These are phyloP conservation scores for Jaapia argillacea DNA, from an alignment of 768 basidiomycete species.

Conservation along the genomic window DNA sequence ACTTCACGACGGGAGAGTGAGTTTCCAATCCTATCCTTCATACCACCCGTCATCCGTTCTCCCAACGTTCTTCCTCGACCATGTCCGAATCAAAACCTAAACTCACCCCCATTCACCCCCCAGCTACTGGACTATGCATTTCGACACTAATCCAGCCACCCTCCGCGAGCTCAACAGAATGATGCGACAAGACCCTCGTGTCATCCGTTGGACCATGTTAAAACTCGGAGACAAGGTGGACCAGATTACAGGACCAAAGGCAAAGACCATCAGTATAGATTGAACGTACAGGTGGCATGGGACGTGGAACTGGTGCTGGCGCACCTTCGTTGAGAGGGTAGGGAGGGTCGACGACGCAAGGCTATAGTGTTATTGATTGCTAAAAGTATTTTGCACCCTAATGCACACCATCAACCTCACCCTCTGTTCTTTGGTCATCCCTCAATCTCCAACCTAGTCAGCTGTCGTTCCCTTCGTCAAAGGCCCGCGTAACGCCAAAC, in stretches of 20 bases:
- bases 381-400: too few relatives aligned
- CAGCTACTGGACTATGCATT: constrained; percentile 89
- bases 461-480: too few relatives aligned
- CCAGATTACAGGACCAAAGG: constrained; percentile 48
- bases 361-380: too few relatives aligned
- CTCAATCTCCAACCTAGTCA: too few relatives aligned
- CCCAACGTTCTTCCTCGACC: background rate
- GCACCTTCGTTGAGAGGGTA: background rate
- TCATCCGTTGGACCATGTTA: constrained; percentile 73
- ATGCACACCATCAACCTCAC: too few relatives aligned
- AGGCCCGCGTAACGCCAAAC: too few relatives aligned
- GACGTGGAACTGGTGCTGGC: background rate
- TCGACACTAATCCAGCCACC: constrained; percentile 73
- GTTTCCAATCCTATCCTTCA: constrained; percentile 21
- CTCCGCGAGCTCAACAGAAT: constrained; percentile 54
- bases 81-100: constrained; percentile 1
- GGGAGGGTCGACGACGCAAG: background rate
- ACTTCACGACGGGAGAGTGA: constrained; percentile 63
- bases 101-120: constrained; percentile 3
- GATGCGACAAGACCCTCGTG: constrained; percentile 72
- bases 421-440: too few relatives aligned
- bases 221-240: constrained; percentile 69
- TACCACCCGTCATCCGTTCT: background rate
- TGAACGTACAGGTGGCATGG: constrained; percentile 8
- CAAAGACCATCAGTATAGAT: constrained; percentile 32